A percentile compares a stretch with the other conserved stretches of the same genome.
Evolutionary conservation across 1,139 yeast genomes (phyloP).

Genomic region (Yamadazyma siamensis): DNA sequence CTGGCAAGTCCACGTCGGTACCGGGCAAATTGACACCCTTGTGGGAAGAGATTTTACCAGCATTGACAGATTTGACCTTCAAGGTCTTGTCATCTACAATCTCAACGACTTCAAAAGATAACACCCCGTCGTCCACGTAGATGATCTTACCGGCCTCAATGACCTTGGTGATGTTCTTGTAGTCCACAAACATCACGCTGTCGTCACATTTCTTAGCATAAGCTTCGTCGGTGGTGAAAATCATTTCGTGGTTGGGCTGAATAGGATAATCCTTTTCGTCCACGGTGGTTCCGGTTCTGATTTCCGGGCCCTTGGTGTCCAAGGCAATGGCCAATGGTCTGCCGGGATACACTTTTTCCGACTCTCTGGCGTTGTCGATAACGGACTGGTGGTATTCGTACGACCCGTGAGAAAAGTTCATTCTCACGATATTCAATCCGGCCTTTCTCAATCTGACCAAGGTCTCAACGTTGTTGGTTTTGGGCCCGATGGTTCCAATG

Average conservation of each 20-base stretch:
- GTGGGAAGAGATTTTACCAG: constrained; percentile 94
- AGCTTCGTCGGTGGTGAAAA: constrained; percentile 84
- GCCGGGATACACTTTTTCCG: constrained; percentile 86
- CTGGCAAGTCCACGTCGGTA: constrained; percentile 98
- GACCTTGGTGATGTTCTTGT: constrained; percentile 94
- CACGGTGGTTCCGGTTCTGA: constrained; percentile 93
- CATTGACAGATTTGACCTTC: constrained; percentile 84
- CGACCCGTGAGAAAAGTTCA: constrained; percentile 98
- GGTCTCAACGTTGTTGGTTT: constrained; percentile 86
- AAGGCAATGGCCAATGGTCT: constrained; percentile 98
- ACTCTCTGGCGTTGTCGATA: constrained; percentile 91
- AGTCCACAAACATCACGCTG: constrained; percentile 83
- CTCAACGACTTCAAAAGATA: constrained; percentile 89
- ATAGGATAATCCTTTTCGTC: constrained; percentile 80
- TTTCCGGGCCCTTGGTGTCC: constrained; percentile 99
- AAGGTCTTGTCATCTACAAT: constrained; percentile 75
- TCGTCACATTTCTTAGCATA: constrained; percentile 72
- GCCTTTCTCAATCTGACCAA: constrained; percentile 89
- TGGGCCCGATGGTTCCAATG: constrained; percentile 98
- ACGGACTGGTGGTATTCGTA: constrained; percentile 97
- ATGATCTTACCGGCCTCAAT: constrained; percentile 83
- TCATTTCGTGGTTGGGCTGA: constrained; percentile 83
- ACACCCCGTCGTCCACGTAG: constrained; percentile 96
- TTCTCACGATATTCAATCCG: constrained; percentile 95
- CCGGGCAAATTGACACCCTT: constrained; percentile 99